Percentiles rank a stretch among this genome's conserved stretches.
Conservation (phyloP, 257 asterid species). For the Nicotiana undulata region DNA sequence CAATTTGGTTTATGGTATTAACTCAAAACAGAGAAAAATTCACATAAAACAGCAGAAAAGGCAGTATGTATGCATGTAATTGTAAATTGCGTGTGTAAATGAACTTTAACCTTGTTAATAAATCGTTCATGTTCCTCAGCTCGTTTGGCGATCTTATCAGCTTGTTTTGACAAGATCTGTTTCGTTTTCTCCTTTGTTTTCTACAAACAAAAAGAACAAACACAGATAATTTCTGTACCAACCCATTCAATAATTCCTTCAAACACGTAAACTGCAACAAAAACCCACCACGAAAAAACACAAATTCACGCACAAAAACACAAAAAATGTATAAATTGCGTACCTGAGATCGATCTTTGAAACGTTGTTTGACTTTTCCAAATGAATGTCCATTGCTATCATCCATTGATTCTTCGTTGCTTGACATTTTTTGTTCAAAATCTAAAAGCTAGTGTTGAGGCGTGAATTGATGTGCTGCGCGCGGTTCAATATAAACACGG, state of each 20-base stretch:
- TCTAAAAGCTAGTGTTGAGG: not conserved
- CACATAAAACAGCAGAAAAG: not conserved
- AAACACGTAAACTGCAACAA: slow-evolving; percentile 16
- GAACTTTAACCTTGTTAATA: slow-evolving; percentile 60
- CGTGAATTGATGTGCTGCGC: not conserved
- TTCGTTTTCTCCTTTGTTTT: slow-evolving; percentile 76
- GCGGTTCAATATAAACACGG: not conserved
- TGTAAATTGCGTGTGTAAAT: not conserved
- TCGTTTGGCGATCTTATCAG: slow-evolving; percentile 76
- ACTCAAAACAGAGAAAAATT: not conserved
- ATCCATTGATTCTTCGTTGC: slow-evolving; percentile 46
- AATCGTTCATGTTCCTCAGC: slow-evolving; percentile 95
- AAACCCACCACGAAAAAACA: not conserved
- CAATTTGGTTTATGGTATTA: not conserved
- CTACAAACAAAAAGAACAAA: slow-evolving; percentile 25
- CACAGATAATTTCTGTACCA: not conserved
- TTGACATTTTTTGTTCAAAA: slow-evolving; percentile 28
- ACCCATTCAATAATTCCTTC: not conserved
- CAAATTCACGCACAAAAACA: not conserved
- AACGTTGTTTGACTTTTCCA: slow-evolving; percentile 37
- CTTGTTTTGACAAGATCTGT: slow-evolving; percentile 63
- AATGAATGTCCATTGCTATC: slow-evolving; percentile 44
- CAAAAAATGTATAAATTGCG: not conserved
- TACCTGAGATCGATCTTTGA: slow-evolving; percentile 85
- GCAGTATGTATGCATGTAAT: not conserved